Percentiles rank a stretch among this genome's conserved stretches.
Conservation (phyloP, 2,329 filamentous ascomycete genomes). For the Pestalotiopsis sp. region DNA sequence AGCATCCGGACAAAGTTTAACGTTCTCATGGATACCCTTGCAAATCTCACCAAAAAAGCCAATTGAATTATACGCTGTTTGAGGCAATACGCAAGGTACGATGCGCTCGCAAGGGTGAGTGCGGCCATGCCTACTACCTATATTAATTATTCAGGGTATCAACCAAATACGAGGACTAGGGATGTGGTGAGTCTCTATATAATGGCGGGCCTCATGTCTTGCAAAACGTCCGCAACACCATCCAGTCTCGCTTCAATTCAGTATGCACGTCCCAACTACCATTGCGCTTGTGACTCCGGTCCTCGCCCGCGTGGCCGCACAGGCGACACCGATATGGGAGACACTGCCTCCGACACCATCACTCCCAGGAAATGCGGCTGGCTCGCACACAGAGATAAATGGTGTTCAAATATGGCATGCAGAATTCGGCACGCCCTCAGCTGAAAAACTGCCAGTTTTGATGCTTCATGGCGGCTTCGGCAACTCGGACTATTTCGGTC, state of each 20-base stretch:
- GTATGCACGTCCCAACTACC: background rate
- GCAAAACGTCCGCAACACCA: background rate
- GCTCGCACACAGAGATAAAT: constrained; percentile 30
- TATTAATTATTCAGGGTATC: background rate
- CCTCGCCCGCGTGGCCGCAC: background rate
- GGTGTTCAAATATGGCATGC: constrained; percentile 40
- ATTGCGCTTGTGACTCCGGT: background rate
- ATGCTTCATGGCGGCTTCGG: constrained; percentile 41
- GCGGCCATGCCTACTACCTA: background rate
- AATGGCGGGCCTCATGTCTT: background rate
- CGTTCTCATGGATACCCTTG: background rate
- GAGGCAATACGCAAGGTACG: background rate
- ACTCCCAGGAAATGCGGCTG: constrained; percentile 34
- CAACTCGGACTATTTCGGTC: constrained; percentile 37
- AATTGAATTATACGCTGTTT: background rate
- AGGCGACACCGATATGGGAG: constrained; percentile 26
- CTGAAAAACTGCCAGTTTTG: constrained; percentile 34
- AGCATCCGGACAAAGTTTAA: background rate
- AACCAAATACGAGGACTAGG: background rate
- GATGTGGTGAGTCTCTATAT: background rate
- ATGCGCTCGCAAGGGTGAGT: constrained; percentile 7
- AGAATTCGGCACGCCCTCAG: constrained; percentile 28
- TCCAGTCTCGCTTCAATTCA: background rate
- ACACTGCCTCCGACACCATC: constrained; percentile 38
- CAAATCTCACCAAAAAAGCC: background rate